Evolutionary conservation across 2,329 filamentous ascomycete genomes (phyloP).

Genomic region (Paraphaeosphaeria minitans): DNA sequence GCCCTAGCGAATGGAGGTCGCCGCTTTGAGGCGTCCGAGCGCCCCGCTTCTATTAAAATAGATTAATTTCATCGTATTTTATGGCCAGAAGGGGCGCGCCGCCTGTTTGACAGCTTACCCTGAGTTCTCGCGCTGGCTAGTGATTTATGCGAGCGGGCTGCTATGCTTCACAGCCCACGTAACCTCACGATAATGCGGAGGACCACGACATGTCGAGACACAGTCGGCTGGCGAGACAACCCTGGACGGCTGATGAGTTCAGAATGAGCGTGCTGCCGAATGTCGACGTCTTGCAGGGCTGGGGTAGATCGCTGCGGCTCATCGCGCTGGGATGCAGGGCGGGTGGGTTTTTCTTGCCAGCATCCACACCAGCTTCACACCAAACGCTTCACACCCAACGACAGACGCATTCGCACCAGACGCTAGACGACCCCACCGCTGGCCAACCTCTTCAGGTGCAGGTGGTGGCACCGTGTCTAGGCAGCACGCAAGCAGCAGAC

Average conservation of each 20-base stretch:
- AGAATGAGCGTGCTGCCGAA: neutral
- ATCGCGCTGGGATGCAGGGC: constrained; percentile 20
- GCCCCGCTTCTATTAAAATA: constrained; percentile 5
- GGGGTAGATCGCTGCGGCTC: constrained; percentile 29
- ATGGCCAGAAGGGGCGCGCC: neutral
- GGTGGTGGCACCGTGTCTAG: neutral
- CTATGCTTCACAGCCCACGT: neutral
- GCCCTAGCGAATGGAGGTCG: constrained; percentile 8
- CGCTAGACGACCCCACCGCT: neutral
- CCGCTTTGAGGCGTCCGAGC: constrained; percentile 1
- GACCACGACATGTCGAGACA: neutral
- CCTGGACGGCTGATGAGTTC: neutral
- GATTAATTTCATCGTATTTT: constrained; percentile 7
- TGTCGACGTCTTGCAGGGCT: no score
- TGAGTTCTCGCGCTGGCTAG: neutral
- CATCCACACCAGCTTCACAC: no score
- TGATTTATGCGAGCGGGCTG: neutral
- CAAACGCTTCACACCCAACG: no score
- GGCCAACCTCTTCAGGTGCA: neutral
- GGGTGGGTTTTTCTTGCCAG: constrained; percentile 7
- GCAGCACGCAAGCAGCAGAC: neutral
- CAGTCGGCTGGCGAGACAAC: neutral
- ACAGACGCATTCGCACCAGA: no score
- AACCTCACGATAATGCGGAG: constrained; percentile 3
- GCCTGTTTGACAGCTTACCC: neutral